Base-by-base conservation (phyloP, 108 stramenopile genomes). In the Cyclotella cryptica region DNA sequence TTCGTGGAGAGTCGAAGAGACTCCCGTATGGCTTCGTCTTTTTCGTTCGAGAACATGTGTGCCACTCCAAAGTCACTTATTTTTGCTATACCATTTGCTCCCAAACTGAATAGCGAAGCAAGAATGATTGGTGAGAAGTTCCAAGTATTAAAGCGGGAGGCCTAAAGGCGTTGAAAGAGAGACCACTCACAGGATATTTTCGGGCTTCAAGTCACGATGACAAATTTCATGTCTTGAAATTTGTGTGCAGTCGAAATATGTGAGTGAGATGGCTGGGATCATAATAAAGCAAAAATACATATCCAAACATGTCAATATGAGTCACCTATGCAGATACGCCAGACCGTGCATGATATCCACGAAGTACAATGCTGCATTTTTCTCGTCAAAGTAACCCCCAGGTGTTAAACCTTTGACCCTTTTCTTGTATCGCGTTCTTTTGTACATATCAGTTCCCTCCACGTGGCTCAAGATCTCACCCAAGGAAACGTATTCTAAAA, bases 31-130 rank as follows among this genome's bases (percentile, higher is more conserved):
- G 63, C 46, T 9, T 63, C 39, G 43, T 62, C 53, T 54, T 68
- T 72, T 63, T 94, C 89, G 54, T 94, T 82, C 6, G 92, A 91
- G 72, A 97, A 97, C 29, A 93, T 85, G 72, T 95, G 93, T 10
- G 91, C 81, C 0, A 97, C 93, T 1, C 96, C 96, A 86, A 97
- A 97, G 52, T 97, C 96, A 40, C 84, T 80, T 17, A 97, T 85
- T 72, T 96, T 96, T 19, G 88, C 90, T 66, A 90, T 74, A 0
- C 93, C 93, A 18, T 88, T 78, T 19, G 79, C 60, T 74, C 86
- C 89, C 40, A 95, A 53, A 71, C 65, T 69, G 30, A 40, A 57
- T 59, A 60, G n/a, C 45, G 4, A 13, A 46, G 17, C 59, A 3
- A 29, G 39, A 0, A 55, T n/a, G 22, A 62, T 85, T 21, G 89